Evolutionary conservation across 495 filamentous ascomycete genomes (phyloP).

Genomic region (Xeromyces bisporus): DNA sequence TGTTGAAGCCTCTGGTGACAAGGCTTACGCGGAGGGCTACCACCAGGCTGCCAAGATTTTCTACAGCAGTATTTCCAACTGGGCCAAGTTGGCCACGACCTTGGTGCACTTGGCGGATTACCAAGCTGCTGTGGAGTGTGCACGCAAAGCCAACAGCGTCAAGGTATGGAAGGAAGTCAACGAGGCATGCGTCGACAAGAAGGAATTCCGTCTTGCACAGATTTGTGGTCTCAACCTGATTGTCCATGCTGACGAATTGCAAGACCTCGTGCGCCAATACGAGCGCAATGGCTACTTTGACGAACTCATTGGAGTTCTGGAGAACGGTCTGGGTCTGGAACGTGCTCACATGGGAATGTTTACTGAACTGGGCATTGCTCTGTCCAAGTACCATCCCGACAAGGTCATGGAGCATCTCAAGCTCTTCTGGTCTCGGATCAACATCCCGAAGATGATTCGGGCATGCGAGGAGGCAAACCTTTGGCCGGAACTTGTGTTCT

Average conservation of each 20-base stretch:
- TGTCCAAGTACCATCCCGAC: conserved; percentile 94
- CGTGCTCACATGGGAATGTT: conserved; percentile 92
- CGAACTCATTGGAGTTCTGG: conserved; percentile 84
- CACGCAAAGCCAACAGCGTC: conserved; percentile 97
- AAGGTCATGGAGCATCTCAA: conserved; percentile 97
- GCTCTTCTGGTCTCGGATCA: conserved; percentile 97
- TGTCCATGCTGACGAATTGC: conserved; percentile 91
- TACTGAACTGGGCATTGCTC: conserved; percentile 83
- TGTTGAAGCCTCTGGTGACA: conserved; percentile 90
- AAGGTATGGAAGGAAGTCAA: conserved; percentile 99
- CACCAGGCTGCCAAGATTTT: conserved; percentile 98
- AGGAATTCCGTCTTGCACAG: conserved; percentile 97
- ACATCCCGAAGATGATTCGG: conserved; percentile 94
- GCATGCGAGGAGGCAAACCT: conserved; percentile 90
- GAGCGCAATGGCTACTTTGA: conserved; percentile 97
- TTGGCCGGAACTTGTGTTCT: conserved; percentile 96
- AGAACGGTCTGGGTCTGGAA: conserved; percentile 90
- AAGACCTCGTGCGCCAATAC: conserved; percentile 88
- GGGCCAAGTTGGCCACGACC: conserved; percentile 96
- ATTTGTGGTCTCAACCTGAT: conserved; percentile 99
- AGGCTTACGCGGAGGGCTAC: conserved; percentile 86
- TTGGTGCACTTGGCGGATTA: conserved; percentile 93
- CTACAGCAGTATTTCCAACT: conserved; percentile 96
- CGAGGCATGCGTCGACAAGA: conserved; percentile 90
- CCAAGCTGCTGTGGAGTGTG: conserved; percentile 95